Percentiles rank a stretch among this genome's conserved stretches.
Conservation (phyloP, 2,329 filamentous ascomycete species). For the Dactylellina drechsleri region DNA sequence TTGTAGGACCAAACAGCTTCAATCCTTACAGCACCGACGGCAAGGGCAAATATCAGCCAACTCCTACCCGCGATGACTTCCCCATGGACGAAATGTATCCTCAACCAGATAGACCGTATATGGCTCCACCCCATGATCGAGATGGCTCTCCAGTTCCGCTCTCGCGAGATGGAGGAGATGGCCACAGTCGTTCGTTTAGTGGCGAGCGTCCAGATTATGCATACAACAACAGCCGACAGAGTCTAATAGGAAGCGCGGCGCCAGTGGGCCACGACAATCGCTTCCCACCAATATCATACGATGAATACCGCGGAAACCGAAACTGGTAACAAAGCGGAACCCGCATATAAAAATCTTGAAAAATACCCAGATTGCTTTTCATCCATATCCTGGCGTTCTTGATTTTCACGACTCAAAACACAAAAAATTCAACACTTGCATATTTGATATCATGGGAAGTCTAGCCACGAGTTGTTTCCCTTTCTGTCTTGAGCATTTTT, state of each 20-base stretch:
- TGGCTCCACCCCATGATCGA: slow-evolving; percentile 51
- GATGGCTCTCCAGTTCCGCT: slow-evolving; percentile 44
- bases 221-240: slow-evolving; percentile 41
- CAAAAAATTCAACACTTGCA: slow-evolving; percentile 17
- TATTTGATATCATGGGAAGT: slow-evolving; percentile 18
- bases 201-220: slow-evolving; percentile 32
- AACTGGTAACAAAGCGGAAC: slow-evolving; percentile 18
- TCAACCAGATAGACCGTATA: slow-evolving; percentile 33
- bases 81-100: slow-evolving; percentile 51
- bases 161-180: slow-evolving; percentile 14
- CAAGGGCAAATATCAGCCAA: slow-evolving; percentile 58
- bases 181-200: slow-evolving; percentile 44
- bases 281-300: slow-evolving; percentile 49
- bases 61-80: slow-evolving; percentile 57
- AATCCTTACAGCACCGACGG: slow-evolving; percentile 51
- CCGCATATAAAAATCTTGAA: slow-evolving; percentile 5
- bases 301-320: slow-evolving; percentile 43
- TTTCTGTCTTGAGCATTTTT: slow-evolving; percentile 51
- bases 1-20: slow-evolving; percentile 72
- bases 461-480: slow-evolving; percentile 10
- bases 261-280: slow-evolving; percentile 38
- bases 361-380: slow-evolving; percentile 11
- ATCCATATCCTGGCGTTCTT: slow-evolving; percentile 37
- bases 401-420: slow-evolving; percentile 13
- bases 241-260: slow-evolving; percentile 42